phyloP scores from a whole-genome alignment of 73 alveolate species.

The Durusdinium trenchii region DNA sequence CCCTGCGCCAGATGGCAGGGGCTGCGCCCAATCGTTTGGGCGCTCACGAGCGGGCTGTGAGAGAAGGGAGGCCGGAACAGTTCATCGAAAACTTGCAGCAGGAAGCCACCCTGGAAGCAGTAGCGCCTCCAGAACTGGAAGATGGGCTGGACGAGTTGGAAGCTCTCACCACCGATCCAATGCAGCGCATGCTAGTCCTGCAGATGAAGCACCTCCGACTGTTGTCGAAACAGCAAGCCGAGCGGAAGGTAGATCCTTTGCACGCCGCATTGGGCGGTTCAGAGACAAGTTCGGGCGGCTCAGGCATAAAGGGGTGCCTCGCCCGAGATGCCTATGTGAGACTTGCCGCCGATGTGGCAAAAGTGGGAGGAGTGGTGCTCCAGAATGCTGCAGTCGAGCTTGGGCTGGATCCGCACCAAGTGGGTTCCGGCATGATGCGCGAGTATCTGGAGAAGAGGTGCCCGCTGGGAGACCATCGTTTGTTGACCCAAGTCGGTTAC shows the following conservation, averaged over 20 bases:
- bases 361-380: background rate
- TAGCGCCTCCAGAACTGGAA: background rate
- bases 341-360: background rate
- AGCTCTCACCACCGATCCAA: background rate
- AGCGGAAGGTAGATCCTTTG: background rate
- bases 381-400: background rate
- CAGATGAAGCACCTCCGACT: background rate
- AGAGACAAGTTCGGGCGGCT: background rate
- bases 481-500: too few species aligned
- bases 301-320: background rate
- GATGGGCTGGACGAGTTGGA: background rate
- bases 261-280: constrained; percentile 25
- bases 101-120: background rate
- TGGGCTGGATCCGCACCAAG: background rate
- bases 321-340: background rate
- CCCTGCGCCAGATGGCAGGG: too few species aligned
- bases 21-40: background rate
- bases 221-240: background rate
- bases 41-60: background rate
- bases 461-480: too few species aligned
- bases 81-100: background rate
- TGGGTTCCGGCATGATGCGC: background rate
- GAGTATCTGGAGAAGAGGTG: too few species aligned
- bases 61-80: background rate
- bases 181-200: background rate